These are phyloP conservation scores for Conticribra guillardii DNA, from an alignment of 108 stramenopile genomes.

Conservation along the genomic window DNA sequence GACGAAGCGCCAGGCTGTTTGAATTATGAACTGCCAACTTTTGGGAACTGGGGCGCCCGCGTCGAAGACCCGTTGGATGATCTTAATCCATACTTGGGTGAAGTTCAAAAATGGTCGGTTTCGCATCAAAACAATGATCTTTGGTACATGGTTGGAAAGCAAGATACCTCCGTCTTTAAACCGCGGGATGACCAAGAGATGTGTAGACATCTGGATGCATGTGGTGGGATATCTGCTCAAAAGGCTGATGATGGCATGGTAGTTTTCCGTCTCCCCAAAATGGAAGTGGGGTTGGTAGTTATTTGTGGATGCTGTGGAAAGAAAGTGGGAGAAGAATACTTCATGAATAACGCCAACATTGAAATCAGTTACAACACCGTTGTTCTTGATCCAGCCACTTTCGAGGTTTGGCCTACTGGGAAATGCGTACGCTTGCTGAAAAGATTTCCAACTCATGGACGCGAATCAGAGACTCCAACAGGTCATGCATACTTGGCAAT, in stretches of 20 bases:
- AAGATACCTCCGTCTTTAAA: constrained; percentile 35
- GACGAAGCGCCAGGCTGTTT: constrained; percentile 57
- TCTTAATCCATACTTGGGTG: constrained; percentile 51
- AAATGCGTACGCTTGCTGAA: constrained; percentile 45
- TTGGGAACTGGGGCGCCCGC: constrained; percentile 46
- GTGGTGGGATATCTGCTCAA: constrained; percentile 48
- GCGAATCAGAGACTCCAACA: constrained; percentile 51
- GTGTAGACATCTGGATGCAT: constrained; percentile 51
- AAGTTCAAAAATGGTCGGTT: constrained; percentile 49
- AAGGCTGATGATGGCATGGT: constrained; percentile 52
- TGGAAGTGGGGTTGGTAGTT: constrained; percentile 55
- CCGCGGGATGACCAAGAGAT: constrained; percentile 48
- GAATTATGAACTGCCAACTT: constrained; percentile 58
- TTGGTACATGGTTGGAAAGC: constrained; percentile 47
- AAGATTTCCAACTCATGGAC: constrained; percentile 38
- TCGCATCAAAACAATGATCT: constrained; percentile 45
- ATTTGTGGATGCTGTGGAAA: constrained; percentile 57
- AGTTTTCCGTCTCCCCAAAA: constrained; percentile 56
- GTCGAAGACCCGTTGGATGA: constrained; percentile 48
- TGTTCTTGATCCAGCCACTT: constrained; percentile 17
- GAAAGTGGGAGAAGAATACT: constrained; percentile 31
- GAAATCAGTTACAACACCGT: constrained; percentile 53
- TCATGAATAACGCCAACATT: constrained; percentile 37
- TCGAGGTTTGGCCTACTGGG: constrained; percentile 38
- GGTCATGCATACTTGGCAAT: constrained; percentile 44